These are phyloP conservation scores for Tulasnella sp. DNA, from an alignment of 768 basidiomycete species.

Conservation along the genomic window DNA sequence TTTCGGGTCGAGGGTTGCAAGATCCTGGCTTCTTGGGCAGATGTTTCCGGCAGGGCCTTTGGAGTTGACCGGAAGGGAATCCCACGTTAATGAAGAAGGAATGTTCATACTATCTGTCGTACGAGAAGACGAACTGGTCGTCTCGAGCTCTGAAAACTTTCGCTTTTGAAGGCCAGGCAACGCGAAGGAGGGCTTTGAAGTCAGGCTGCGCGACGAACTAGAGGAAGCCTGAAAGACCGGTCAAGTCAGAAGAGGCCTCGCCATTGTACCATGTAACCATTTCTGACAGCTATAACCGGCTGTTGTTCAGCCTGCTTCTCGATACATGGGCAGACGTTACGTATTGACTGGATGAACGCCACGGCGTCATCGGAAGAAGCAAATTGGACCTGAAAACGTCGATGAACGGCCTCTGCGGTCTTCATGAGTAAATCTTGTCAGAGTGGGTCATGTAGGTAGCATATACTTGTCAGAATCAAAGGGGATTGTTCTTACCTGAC, in stretches of 20 bases:
- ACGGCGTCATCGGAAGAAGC: slow-evolving; percentile 45
- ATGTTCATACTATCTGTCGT: no score
- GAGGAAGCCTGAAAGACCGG: background rate
- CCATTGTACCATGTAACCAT: background rate
- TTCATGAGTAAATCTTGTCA: background rate
- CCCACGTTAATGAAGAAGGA: background rate
- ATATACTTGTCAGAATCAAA: background rate
- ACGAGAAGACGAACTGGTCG: background rate
- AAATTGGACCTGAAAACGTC: slow-evolving; percentile 75
- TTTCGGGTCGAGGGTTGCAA: background rate
- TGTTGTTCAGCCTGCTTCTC: slow-evolving; percentile 43
- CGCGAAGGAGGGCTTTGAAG: background rate
- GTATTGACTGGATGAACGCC: slow-evolving; percentile 60
- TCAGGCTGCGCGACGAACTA: background rate
- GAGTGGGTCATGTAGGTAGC: no score
- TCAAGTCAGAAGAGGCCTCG: background rate
- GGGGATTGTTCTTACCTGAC: slow-evolving; percentile 8
- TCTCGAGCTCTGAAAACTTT: background rate
- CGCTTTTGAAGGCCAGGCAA: background rate
- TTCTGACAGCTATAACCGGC: background rate
- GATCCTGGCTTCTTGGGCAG: background rate
- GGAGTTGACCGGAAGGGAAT: background rate
- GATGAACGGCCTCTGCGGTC: slow-evolving; percentile 41
- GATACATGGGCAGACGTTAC: slow-evolving; percentile 71
- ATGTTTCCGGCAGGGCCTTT: background rate